phyloP scores from a whole-genome alignment of 2,329 filamentous ascomycete genomes.

The Amauroascus verrucosus region DNA sequence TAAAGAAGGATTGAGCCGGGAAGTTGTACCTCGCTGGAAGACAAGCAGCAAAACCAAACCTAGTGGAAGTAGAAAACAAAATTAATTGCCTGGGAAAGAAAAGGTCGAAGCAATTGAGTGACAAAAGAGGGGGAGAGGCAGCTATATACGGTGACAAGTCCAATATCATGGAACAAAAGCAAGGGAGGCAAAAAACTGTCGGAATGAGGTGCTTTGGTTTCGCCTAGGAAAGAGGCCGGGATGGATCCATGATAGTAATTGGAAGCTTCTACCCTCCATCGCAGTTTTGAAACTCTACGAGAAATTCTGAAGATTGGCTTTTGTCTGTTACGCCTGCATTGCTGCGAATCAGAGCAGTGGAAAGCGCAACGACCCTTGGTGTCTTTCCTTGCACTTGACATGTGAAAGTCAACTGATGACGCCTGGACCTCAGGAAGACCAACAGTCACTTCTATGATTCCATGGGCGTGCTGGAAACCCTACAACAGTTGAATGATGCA shows the following conservation, averaged over 20 bases:
- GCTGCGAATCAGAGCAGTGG: slow-evolving; percentile 1
- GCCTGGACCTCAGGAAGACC: too few relatives aligned
- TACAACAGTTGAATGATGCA: too few relatives aligned
- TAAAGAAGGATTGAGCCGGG: not conserved
- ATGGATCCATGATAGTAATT: slow-evolving; percentile 1
- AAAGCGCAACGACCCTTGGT: slow-evolving; percentile 1
- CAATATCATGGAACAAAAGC: not conserved
- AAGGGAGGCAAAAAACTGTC: not conserved
- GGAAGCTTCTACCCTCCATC: not conserved
- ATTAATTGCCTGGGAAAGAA: too few relatives aligned
- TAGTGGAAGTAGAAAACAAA: too few relatives aligned
- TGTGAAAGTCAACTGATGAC: too few relatives aligned
- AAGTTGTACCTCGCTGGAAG: not conserved
- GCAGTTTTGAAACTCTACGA: not conserved
- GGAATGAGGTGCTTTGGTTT: not conserved
- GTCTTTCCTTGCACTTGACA: too few relatives aligned
- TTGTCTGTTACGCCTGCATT: not conserved
- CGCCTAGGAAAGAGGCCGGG: slow-evolving; percentile 4
- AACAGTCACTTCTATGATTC: too few relatives aligned
- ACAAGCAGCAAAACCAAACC: too few relatives aligned
- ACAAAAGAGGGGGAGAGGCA: not conserved
- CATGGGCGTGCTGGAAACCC: too few relatives aligned
- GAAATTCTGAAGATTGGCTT: not conserved
- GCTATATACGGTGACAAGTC: too few relatives aligned
- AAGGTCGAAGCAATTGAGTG: too few relatives aligned